Evolutionary conservation across 1,139 yeast genomes (phyloP), one percentile per base, ranked within the genome.

Genomic region (Saccharomycopsis crataegensis): DNA sequence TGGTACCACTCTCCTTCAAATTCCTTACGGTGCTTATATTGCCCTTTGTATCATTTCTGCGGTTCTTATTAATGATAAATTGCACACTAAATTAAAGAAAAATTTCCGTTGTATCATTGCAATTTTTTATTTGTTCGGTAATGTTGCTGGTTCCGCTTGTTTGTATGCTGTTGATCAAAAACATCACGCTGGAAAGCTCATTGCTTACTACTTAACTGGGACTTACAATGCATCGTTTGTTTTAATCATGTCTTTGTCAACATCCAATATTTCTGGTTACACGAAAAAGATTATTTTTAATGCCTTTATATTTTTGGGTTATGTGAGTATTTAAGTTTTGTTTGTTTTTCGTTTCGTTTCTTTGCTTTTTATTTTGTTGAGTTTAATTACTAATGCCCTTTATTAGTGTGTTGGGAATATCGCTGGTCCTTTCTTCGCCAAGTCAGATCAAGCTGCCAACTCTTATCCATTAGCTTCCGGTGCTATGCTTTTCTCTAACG

Each of bases 351-450:
- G 28, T 3, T 22, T 22, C n/a, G n/a, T 22, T 22, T 22, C 28
- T 22, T 22, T 22, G 2, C 2, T 22, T 22, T 22, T 22, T 22
- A 4, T 4, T 4, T 22, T 22, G 28, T 22, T 22, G 28, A 22
- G 28, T 22, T 22, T 22, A 22, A 22, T 22, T 22, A 22, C 28
- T 22, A 22, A 22, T 22, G 4, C 28, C 28, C 71, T 83, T 54
- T 85, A 82, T 0, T 83, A 80, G 62, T 80, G 86, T 61, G 76
- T 78, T 33, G 89, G 93, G 33, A 85, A 85, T 59, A 70, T 85
- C 49, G 72, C 82, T 49, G 91, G 91, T 0, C 90, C 93, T 2
- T 89, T 83, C 64, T 75, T 84, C 47, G 84, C 83, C 64, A 70
- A 77, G 58, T 69, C 70, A 0, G 59, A 41, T 14, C 57, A 60